Evolutionary conservation across 2,329 filamentous ascomycete species (phyloP).

Genomic region (Arthrinium phaeospermum): DNA sequence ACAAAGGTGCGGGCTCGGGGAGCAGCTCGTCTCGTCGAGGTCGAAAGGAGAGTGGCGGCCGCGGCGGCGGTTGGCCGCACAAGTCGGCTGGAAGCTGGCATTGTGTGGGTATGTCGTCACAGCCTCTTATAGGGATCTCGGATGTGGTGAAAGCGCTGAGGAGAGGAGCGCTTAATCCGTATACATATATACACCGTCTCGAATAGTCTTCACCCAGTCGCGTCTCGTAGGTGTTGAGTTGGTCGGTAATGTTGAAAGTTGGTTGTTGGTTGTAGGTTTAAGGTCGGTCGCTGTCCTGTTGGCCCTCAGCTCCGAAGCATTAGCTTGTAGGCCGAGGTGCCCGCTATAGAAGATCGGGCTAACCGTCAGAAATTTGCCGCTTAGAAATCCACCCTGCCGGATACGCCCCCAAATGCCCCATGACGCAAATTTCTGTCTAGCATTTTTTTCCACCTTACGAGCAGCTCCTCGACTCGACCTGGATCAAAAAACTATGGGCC

Average conservation of each 20-base stretch:
- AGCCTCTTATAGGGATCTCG: neutral
- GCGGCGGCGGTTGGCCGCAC: slow-evolving; percentile 35
- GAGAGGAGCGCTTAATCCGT: neutral
- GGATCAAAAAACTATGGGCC: neutral
- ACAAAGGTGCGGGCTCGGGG: slow-evolving; percentile 31
- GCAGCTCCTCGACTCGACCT: neutral
- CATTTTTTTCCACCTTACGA: neutral
- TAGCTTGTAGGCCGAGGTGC: slow-evolving; percentile 8
- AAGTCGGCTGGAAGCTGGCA: slow-evolving; percentile 29
- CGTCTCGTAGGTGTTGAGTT: neutral
- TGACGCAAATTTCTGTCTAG: slow-evolving; percentile 18
- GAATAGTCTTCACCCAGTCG: neutral
- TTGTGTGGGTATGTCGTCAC: slow-evolving; percentile 16
- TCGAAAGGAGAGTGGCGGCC: slow-evolving; percentile 30
- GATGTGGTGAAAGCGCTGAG: neutral
- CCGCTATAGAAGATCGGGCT: slow-evolving; percentile 2
- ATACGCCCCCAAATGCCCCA: slow-evolving; percentile 9
- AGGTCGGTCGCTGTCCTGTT: neutral
- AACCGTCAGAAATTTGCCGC: slow-evolving; percentile 17
- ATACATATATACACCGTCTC: neutral
- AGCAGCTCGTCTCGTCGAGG: slow-evolving; percentile 25
- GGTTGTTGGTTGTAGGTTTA: slow-evolving; percentile 5
- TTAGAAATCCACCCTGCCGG: slow-evolving; percentile 17
- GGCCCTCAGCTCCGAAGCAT: neutral
- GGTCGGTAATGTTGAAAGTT: neutral